Percentiles rank a stretch among this genome's conserved stretches.
Conservation (phyloP, 2,329 filamentous ascomycete species). For the Beauveria varroae region DNA sequence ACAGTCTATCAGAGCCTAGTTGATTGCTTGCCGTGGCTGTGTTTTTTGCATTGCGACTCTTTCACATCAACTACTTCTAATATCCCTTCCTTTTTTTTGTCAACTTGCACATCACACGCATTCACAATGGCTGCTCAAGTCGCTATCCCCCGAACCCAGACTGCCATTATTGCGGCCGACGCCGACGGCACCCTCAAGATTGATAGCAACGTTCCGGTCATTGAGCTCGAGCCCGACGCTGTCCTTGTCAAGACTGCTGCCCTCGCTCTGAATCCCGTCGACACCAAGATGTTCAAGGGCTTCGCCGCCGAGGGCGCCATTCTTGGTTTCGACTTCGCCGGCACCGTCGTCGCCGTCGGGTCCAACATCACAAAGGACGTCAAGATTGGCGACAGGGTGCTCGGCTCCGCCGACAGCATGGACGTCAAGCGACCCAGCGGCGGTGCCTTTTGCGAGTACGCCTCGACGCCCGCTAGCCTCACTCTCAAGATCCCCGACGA, state of each 20-base stretch:
- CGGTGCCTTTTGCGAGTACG: conserved; percentile 25
- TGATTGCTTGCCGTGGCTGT: not conserved
- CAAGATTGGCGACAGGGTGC: conserved; percentile 20
- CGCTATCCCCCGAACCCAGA: conserved; percentile 7
- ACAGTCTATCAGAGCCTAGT: not conserved
- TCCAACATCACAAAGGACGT: conserved; percentile 9
- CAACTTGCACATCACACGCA: not conserved
- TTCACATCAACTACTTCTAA: not conserved
- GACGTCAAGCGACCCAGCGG: conserved; percentile 14
- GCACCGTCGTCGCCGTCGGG: conserved; percentile 23
- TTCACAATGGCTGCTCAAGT: conserved; percentile 8
- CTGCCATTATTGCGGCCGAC: conserved; percentile 8
- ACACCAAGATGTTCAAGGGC: conserved; percentile 26
- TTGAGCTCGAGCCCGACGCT: conserved; percentile 10
- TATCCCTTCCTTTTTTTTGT: not conserved
- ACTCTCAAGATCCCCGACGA: conserved; percentile 19
- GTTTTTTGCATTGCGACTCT: not conserved
- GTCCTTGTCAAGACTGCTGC: conserved; percentile 20
- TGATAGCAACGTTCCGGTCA: not conserved
- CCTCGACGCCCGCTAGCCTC: conserved; percentile 16
- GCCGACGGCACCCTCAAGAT: conserved; percentile 6
- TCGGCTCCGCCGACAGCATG: conserved; percentile 18
- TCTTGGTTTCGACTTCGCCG: conserved; percentile 27
- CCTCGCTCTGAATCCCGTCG: conserved; percentile 29
- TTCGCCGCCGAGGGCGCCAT: conserved; percentile 21